A percentile compares a stretch with the other conserved stretches of the same genome.
phyloP scores from a whole-genome alignment of 257 asterid genomes.

The Solanum peruvianum region DNA sequence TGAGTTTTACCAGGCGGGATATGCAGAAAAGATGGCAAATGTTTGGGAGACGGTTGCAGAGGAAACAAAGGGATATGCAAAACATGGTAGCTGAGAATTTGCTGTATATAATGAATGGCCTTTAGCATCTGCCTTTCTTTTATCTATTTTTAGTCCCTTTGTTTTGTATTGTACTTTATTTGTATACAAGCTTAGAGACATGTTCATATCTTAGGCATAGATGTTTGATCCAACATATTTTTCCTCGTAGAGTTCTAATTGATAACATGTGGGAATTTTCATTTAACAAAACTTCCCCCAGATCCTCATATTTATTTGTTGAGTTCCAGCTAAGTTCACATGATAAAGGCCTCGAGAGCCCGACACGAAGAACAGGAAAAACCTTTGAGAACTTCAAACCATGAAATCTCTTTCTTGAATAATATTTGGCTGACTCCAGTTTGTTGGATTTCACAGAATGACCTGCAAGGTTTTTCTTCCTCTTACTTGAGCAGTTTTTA shows the following conservation, averaged over 20 bases:
- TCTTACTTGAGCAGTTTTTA: not conserved
- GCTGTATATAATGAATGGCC: conserved; percentile 13
- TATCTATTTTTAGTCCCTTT: not conserved
- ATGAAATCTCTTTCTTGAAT: not conserved
- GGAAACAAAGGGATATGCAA: conserved; percentile 62
- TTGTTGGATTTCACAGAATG: not conserved
- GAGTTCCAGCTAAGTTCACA: not conserved
- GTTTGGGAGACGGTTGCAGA: conserved; percentile 86
- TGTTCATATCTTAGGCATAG: not conserved
- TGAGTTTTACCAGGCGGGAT: conserved; percentile 62
- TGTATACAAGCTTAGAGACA: conserved; percentile 1
- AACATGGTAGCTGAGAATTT: conserved; percentile 11
- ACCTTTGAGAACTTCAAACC: not conserved
- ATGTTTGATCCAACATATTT: not conserved
- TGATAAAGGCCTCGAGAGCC: not conserved
- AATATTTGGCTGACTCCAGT: not conserved
- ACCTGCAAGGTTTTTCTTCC: not conserved
- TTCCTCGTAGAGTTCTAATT: not conserved
- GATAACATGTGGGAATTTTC: not conserved
- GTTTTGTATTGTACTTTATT: not conserved
- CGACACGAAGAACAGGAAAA: not conserved
- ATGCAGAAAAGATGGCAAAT: conserved; percentile 83
- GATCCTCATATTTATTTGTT: not conserved
- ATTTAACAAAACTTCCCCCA: not conserved
- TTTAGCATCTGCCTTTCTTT: not conserved